Evolutionary conservation across 345 rosid species (phyloP), one percentile per base, ranked within the genome.

Genomic region (Bruguiera parviflora): DNA sequence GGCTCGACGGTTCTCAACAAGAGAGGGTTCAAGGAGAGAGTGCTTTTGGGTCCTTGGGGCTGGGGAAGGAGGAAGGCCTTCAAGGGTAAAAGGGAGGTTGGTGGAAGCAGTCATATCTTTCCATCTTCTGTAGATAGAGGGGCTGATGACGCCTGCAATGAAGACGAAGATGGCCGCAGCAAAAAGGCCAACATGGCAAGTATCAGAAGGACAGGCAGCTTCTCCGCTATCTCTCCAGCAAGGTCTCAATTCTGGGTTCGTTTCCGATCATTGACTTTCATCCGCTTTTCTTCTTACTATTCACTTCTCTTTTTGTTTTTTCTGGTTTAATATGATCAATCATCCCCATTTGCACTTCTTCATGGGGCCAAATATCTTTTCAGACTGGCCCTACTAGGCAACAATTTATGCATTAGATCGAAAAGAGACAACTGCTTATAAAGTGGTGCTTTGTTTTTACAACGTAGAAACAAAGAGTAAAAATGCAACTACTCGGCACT

Each of bases 241-340:
- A 83, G 77, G 80, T 64, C 90, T 74, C 87, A 73, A 66, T 84
- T 86, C 84, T 91, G 93, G 97, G 97, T 91, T 74, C 77, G 78
- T 70, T 61, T 27, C 69, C 66, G 53, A 43, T 43, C 13, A 43
- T 43, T 33, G 31, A 8, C 31, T 62, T 62, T 24, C 11, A 56
- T 24, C 6, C 18, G 20, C 51, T 35, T 15, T 15, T 53, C 4
- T 6, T 31, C 0, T 58, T 31, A 20, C 28, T 51, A n/a, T 10
- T 22, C 5, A 5, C 18, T 6, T 33, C 6, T 3, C 9, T 16
- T 33, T 35, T 10, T 1, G 8, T 18, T 11, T 31, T 21, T 53
- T 3, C 18, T 3, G 31, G 13, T 53, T 22, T 5, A 10, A 5
- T 1, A n/a, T 29, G 5, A 25, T 51, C 21, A 32, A 56, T 65